A percentile compares a stretch with the other conserved stretches of the same genome.
Evolutionary conservation across 257 asterid species (phyloP).

Genomic region (Hygrophila difformis): DNA sequence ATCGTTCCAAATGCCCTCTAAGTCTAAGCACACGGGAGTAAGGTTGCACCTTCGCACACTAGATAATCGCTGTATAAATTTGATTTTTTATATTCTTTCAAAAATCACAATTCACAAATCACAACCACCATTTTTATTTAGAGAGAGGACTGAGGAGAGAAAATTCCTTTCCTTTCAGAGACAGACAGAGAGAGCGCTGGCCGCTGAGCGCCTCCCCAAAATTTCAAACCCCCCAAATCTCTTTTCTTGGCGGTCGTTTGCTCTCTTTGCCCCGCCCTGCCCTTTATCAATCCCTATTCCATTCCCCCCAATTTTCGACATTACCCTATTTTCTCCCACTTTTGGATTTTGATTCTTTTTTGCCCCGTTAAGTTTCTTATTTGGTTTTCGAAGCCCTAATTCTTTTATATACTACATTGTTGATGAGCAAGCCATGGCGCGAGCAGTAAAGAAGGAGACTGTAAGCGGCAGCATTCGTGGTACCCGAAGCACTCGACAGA

Average conservation of each 20-base stretch:
- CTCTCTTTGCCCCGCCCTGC: no score
- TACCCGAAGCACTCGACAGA: conserved; percentile 25
- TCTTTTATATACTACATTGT: not conserved
- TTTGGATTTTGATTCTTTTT: conserved; percentile 1
- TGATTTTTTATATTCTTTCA: no score
- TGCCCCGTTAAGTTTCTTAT: not conserved
- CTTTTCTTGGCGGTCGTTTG: not conserved
- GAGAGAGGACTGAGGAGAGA: no score
- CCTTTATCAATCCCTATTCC: conserved; percentile 1
- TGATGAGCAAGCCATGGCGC: conserved; percentile 18
- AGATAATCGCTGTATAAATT: no score
- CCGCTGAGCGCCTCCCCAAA: not conserved
- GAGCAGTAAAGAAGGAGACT: conserved; percentile 25
- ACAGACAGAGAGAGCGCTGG: no score
- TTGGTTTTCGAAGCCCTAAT: conserved; percentile 14
- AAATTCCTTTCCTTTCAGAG: no score
- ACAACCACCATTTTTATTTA: no score
- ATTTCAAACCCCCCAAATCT: not conserved
- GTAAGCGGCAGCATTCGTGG: conserved; percentile 14
- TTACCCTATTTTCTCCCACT: not conserved
- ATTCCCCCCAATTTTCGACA: not conserved
- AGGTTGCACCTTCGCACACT: no score
- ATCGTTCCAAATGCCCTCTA: no score
- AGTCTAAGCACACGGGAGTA: no score
- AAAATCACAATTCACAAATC: no score